phyloP scores from a whole-genome alignment of 768 basidiomycete genomes.

The Podaxis pistillaris region DNA sequence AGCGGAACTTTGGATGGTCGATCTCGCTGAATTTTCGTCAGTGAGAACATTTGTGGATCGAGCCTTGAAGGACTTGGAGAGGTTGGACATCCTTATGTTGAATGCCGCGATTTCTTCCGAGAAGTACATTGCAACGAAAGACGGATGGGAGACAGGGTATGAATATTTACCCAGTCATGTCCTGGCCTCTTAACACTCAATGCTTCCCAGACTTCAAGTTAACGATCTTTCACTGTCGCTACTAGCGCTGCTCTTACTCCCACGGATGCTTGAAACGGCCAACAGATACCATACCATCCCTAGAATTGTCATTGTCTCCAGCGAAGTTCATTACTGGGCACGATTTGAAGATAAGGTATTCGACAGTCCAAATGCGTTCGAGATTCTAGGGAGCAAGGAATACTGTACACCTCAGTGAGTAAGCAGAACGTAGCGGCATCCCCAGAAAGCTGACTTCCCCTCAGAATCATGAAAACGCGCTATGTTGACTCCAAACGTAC shows the following conservation, averaged over 20 bases:
- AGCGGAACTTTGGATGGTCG: slow-evolving; percentile 38
- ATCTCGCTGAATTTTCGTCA: slow-evolving; percentile 36
- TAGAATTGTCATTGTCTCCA: slow-evolving; percentile 37
- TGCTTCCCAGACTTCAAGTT: slow-evolving; percentile 38
- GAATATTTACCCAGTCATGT: slow-evolving; percentile 5
- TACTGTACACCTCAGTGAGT: slow-evolving; percentile 22
- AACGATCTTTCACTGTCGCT: slow-evolving; percentile 40
- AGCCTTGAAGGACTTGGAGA: slow-evolving; percentile 28
- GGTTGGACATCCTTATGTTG: slow-evolving; percentile 43
- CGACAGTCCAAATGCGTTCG: slow-evolving; percentile 23
- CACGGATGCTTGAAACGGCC: slow-evolving; percentile 35
- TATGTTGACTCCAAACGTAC: slow-evolving; percentile 35
- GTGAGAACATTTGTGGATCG: slow-evolving; percentile 34
- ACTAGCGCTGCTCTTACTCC: slow-evolving; percentile 37
- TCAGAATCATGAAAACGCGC: slow-evolving; percentile 12
- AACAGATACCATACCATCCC: slow-evolving; percentile 24
- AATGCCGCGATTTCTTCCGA: slow-evolving; percentile 34
- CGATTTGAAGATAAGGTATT: slow-evolving; percentile 21
- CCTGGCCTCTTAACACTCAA: neutral
- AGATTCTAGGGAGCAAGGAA: slow-evolving; percentile 27
- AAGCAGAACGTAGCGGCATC: neutral
- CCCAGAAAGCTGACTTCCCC: neutral
- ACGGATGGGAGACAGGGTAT: slow-evolving; percentile 49
- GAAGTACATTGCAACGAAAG: slow-evolving; percentile 22
- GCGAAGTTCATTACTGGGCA: slow-evolving; percentile 35